Base-by-base conservation (phyloP, 2,329 filamentous ascomycete species). In the Rasamsonia emersonii region DNA sequence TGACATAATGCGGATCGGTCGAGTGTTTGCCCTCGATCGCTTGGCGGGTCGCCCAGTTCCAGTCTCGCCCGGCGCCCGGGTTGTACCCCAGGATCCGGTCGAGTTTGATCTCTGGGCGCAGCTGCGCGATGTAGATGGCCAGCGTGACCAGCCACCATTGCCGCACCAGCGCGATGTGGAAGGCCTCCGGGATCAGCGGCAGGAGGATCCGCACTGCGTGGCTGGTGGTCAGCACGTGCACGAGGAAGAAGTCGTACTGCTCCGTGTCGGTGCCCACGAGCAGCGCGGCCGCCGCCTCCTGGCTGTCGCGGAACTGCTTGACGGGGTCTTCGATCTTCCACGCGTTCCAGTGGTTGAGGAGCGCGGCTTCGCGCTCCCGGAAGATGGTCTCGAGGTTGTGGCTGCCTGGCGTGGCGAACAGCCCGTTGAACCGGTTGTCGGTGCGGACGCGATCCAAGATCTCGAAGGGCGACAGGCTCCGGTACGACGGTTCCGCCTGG, bases 121-220 rank as follows among this genome's bases (percentile, higher is more conserved):
- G 62, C 49, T 84, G 79, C 2, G 77, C 64, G 32, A 94, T 75
- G 52, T 91, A 96, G 8, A 88, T 73, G 0, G 77, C 73, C 24
- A 95, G 57, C 1, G 81, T 76, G 24, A 94, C 72, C 4, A 98
- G 63, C 83, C 86, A 94, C 86, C 91, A 96, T 54, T 93, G 79
- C 23, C 82, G 70, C 6, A 96, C 68, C 4, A 98, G 64, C 14
- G 65, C 65, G 27, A 86, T 56, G 45, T 94, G 89, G 46, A 79
- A 80, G 47, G 76, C 74, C 9, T 70, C 59, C 0, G 86, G 86
- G 8, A 95, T 64, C 20, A 85, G 58, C 0, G 91, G 85, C 3
- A 98, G 65, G 4, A 98, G 60, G 15, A 93, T 75, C n/a, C 91
- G 75, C 9, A 94, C 74, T 1, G 91, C 89, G 53, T 98, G 86